A percentile compares a stretch with the other conserved stretches of the same genome.
Conservation (phyloP, 345 rosid genomes). For the Microcos paniculata region DNA sequence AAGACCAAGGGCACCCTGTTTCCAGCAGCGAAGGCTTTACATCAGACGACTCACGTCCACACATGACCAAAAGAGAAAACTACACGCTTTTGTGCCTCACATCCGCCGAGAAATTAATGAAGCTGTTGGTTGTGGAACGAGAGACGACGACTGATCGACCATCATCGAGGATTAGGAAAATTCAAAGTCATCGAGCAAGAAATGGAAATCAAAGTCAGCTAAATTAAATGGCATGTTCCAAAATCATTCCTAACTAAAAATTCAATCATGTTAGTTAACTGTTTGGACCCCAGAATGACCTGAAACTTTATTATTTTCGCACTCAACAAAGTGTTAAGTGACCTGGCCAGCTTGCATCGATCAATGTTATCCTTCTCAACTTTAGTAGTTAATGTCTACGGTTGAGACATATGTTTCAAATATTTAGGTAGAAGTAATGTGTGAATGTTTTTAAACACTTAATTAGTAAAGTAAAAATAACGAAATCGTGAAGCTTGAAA, state of each 20-base stretch:
- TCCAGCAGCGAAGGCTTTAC: slow-evolving; percentile 15
- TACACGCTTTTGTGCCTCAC: not conserved
- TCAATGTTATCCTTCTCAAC: not conserved
- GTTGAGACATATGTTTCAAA: not conserved
- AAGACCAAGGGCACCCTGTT: not conserved
- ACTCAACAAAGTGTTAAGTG: not conserved
- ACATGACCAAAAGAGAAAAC: not conserved
- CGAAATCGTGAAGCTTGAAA: not conserved
- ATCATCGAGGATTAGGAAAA: not conserved
- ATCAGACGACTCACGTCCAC: not conserved
- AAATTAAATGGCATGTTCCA: not conserved
- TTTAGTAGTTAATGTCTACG: not conserved
- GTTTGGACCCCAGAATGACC: not conserved
- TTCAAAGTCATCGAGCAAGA: slow-evolving; percentile 4
- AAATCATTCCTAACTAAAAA: not conserved
- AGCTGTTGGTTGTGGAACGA: slow-evolving; percentile 6
- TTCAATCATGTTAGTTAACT: not conserved
- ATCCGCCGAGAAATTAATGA: not conserved
- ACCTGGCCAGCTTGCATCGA: not conserved
- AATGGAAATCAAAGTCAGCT: slow-evolving; percentile 16
- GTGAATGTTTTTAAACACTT: not conserved
- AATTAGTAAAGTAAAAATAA: not conserved
- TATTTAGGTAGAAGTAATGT: not conserved
- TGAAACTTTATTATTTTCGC: not conserved
- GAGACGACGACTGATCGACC: too few relatives aligned